Percentiles rank a stretch among this genome's conserved stretches.
Conservation (phyloP, 345 rosid species). For the Populus davidiana region DNA sequence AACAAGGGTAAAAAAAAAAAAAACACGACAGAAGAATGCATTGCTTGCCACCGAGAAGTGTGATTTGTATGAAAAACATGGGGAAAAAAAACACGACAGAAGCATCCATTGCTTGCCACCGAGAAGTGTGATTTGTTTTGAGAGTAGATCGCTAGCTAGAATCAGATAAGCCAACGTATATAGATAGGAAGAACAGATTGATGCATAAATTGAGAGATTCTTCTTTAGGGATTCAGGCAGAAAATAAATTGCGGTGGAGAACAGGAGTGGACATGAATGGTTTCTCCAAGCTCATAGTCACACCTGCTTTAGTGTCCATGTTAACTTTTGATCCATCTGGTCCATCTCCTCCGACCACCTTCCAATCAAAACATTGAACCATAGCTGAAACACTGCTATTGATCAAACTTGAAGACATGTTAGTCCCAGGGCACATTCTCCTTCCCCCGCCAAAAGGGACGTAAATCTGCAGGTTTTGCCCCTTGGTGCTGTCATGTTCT, state of each 20-base stretch:
- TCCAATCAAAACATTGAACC: slow-evolving; percentile 25
- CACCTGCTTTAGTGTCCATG: neutral
- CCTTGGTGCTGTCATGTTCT: neutral
- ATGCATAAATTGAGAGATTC: neutral
- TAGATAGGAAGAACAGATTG: neutral
- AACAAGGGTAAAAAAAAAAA: neutral
- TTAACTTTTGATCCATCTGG: neutral
- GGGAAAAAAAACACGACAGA: neutral
- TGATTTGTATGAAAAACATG: neutral
- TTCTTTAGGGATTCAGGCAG: neutral
- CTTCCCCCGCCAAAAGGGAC: slow-evolving; percentile 23
- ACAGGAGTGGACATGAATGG: neutral
- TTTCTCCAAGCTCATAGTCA: neutral
- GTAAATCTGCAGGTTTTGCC: neutral
- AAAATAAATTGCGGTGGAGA: neutral
- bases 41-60: neutral
- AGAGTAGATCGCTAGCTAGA: neutral
- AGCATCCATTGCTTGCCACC: neutral
- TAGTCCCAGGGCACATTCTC: slow-evolving; percentile 13
- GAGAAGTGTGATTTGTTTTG: neutral
- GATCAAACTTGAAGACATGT: neutral
- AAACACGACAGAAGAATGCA: neutral
- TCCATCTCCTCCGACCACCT: neutral
- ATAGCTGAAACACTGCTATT: neutral
- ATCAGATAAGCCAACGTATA: neutral